phyloP scores from a whole-genome alignment of 768 basidiomycete genomes.

The Multifurca ochricompacta region DNA sequence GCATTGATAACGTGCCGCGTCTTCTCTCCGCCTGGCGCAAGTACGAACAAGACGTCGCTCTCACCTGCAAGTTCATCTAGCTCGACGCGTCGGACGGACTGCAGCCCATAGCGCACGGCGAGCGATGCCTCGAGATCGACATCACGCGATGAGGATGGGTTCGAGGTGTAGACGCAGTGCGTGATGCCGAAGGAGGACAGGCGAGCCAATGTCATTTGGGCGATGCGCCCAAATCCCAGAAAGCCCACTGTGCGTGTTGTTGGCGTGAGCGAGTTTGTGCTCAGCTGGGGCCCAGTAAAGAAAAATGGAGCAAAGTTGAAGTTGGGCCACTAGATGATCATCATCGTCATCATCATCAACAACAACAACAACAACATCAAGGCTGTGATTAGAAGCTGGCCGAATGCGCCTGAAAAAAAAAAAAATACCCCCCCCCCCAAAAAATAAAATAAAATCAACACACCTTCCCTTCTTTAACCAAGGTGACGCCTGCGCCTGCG shows the following conservation, averaged over 20 bases:
- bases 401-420: no score
- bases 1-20: conserved; percentile 72
- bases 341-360: no score
- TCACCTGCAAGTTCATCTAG: conserved; percentile 62
- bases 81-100: conserved; percentile 46
- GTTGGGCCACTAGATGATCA: conserved; percentile 58
- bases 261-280: conserved; percentile 41
- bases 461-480: conserved; percentile 68
- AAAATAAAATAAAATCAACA: no score
- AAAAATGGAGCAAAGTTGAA: conserved; percentile 76
- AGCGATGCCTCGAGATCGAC: conserved; percentile 32
- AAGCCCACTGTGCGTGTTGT: conserved; percentile 73
- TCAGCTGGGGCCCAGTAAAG: conserved; percentile 78
- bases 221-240: conserved; percentile 92
- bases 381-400: no score
- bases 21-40: conserved; percentile 64
- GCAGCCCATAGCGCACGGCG: conserved; percentile 27
- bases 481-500: conserved; percentile 48
- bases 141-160: conserved; percentile 42
- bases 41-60: conserved; percentile 79
- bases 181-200: conserved; percentile 79
- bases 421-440: no score
- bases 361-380: no score
- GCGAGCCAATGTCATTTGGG: conserved; percentile 73
- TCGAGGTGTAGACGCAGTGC: conserved; percentile 58